These are phyloP conservation scores for Bolboschoenus planiculmis DNA, from an alignment of 176 grass and related monocot species.

Conservation along the genomic window DNA sequence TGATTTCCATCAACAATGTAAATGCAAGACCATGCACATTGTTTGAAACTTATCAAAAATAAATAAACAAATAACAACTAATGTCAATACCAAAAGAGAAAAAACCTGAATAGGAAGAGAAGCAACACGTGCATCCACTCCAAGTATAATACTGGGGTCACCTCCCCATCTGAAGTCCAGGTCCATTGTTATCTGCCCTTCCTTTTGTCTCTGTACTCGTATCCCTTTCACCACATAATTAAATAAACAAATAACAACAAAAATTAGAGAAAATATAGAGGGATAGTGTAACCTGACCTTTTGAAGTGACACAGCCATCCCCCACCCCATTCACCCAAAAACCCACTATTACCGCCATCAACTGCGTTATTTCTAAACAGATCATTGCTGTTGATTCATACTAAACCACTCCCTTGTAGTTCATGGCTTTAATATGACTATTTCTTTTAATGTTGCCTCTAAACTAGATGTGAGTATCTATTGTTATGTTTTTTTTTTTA, in stretches of 20 bases:
- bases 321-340: constrained; percentile 1
- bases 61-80: not conserved
- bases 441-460: not conserved
- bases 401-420: not conserved
- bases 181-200: constrained; percentile 91
- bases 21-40: not conserved
- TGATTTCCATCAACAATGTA: not conserved
- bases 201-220: constrained; percentile 68
- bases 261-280: not conserved
- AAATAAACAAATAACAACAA: constrained; percentile 1
- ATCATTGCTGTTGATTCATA: not conserved
- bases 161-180: constrained; percentile 92
- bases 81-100: not conserved
- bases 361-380: not conserved
- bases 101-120: constrained; percentile 94
- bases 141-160: constrained; percentile 84
- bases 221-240: constrained; percentile 45
- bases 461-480: not conserved
- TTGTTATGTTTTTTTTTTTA: not conserved
- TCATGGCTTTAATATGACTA: not conserved
- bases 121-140: constrained; percentile 94
- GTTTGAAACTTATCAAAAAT: not conserved
- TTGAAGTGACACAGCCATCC: not conserved
- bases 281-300: not conserved
- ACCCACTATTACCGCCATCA: not conserved